These are phyloP conservation scores for Aureobasidium vineae DNA, from an alignment of 2,329 filamentous ascomycete genomes.

Conservation along the genomic window DNA sequence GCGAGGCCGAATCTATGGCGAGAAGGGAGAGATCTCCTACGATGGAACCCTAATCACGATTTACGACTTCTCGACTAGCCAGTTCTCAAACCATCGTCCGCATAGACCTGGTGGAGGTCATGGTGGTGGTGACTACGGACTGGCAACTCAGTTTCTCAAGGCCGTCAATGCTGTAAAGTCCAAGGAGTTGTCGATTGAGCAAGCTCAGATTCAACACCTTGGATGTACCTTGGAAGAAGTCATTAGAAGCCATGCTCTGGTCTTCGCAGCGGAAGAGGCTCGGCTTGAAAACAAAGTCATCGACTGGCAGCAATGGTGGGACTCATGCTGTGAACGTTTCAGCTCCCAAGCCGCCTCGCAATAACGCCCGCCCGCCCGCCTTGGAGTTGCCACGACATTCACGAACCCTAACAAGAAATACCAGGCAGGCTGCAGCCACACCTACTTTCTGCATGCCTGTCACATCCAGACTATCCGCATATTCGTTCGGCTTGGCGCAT, in stretches of 20 bases:
- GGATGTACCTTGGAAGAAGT: slow-evolving; percentile 84
- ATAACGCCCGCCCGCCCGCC: too few species aligned
- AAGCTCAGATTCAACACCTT: slow-evolving; percentile 72
- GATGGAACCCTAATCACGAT: slow-evolving; percentile 75
- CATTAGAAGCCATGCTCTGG: slow-evolving; percentile 84
- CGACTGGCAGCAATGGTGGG: slow-evolving; percentile 76
- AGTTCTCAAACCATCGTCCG: slow-evolving; percentile 53
- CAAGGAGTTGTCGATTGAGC: slow-evolving; percentile 61
- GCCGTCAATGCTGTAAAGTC: slow-evolving; percentile 80
- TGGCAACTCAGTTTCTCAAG: slow-evolving; percentile 77
- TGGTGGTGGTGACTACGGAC: slow-evolving; percentile 75
- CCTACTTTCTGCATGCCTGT: background rate
- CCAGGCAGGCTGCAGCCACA: background rate
- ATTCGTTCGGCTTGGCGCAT: background rate
- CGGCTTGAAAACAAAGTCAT: slow-evolving; percentile 67
- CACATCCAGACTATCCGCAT: background rate
- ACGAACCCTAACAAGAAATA: too few species aligned
- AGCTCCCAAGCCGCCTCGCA: too few species aligned
- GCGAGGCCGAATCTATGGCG: slow-evolving; percentile 82
- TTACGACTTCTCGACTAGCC: slow-evolving; percentile 65
- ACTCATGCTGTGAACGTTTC: slow-evolving; percentile 31
- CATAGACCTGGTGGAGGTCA: slow-evolving; percentile 54
- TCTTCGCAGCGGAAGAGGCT: slow-evolving; percentile 92
- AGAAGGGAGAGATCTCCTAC: slow-evolving; percentile 79
- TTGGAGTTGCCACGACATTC: too few species aligned